Conservation (phyloP, 768 basidiomycete genomes). For the Lactifluus volemus region DNA sequence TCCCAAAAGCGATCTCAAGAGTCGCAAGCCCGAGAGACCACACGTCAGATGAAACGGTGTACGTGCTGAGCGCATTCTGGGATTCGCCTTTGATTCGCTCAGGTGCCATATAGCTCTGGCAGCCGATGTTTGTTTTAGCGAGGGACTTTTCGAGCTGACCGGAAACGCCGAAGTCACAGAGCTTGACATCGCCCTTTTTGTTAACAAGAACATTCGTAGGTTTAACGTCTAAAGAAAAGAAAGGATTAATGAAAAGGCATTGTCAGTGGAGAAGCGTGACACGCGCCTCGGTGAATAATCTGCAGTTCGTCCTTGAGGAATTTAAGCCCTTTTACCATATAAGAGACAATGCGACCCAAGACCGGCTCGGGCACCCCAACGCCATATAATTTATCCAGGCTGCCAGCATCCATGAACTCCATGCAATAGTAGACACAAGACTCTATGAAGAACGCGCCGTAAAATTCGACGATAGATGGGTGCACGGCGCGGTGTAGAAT, state of each 20-base stretch:
- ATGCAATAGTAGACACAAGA: slow-evolving; percentile 99
- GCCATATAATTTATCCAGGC: slow-evolving; percentile 69
- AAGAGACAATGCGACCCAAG: slow-evolving; percentile 68
- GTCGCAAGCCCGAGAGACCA: slow-evolving; percentile 95
- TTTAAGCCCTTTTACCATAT: slow-evolving; percentile 82
- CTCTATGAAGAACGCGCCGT: slow-evolving; percentile 98
- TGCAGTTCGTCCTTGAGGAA: slow-evolving; percentile 94
- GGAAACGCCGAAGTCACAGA: slow-evolving; percentile 98
- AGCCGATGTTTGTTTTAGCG: slow-evolving; percentile 98
- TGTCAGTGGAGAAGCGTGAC: neutral
- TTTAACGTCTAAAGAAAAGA: slow-evolving; percentile 63
- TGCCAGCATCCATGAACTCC: slow-evolving; percentile 99
- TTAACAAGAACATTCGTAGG: slow-evolving; percentile 93
- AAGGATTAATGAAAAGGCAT: neutral
- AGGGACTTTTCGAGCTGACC: slow-evolving; percentile 94
- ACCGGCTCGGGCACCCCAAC: slow-evolving; percentile 61
- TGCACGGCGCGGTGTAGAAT: slow-evolving; percentile 90
- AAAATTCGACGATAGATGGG: slow-evolving; percentile 94
- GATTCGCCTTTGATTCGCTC: slow-evolving; percentile 96
- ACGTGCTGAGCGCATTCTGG: slow-evolving; percentile 74
- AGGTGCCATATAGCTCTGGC: slow-evolving; percentile 98
- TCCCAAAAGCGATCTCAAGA: slow-evolving; percentile 84
- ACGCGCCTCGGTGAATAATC: slow-evolving; percentile 64
- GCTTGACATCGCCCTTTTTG: slow-evolving; percentile 78
- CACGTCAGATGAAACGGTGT: slow-evolving; percentile 94